Base-by-base conservation (phyloP, 75 land plant species). In the Isoetes taiwanensis region DNA sequence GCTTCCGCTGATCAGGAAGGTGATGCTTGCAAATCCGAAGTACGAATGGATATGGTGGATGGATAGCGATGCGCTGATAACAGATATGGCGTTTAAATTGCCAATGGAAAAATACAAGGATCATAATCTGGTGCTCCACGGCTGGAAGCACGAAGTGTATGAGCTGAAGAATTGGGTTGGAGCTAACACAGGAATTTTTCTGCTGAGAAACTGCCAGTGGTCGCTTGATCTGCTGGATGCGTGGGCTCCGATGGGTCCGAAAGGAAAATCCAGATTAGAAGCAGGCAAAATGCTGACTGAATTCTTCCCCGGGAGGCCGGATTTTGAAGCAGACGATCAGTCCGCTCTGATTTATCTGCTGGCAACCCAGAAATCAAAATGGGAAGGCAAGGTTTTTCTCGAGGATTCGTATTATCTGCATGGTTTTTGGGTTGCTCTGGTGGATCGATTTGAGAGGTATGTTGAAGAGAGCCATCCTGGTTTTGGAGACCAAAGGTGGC, bases 311-410 rank as follows among this genome's bases (percentile, higher is more conserved):
- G 64, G 59, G 11, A 9, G 66, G 1, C 62, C 62, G 12, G 40
- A 57, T 12, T 59, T 59, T 24, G 66, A 64, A 28, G 91, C 91
- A 16, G 66, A 64, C 12, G 66, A 64, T 35, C 66, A 64, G 42
- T 56, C 66, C 1, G 62, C 56, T n/a, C 2, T 60, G 16, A 52
- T 60, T 11, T 60, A 60, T 33, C 31, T 60, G 1, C 32, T 60
- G 52, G 5, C 43, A 32, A 26, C 57, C 1, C 34, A 57, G 26
- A 27, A 30, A 11, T 24, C 54, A 14, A 2, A 20, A 32, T 42
- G 46, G 62, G 52, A 52, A 16, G 28, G 29, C 58, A 60, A 60
- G 62, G 62, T 60, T 2, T 60, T 33, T 43, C 62, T 60, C 16
- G 62, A 60, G 26, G 43, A 52, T 24, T 60, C 62, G 2, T 60